phyloP scores from a whole-genome alignment of 371 early-diverging fungal species.

The Saksenaea vasiformis region DNA sequence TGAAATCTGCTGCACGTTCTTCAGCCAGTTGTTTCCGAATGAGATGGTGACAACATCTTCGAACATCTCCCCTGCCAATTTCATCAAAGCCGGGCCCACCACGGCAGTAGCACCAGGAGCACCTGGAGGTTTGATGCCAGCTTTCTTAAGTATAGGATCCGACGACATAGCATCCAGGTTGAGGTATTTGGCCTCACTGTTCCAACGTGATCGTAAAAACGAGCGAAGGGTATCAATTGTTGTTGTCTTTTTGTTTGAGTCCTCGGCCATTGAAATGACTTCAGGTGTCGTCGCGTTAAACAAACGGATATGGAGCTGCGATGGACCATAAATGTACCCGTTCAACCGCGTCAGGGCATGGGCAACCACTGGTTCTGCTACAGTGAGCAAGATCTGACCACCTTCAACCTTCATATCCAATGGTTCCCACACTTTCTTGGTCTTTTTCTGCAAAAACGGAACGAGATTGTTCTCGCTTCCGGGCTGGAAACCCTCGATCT shows the following conservation, averaged over 20 bases:
- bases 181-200: slow-evolving; percentile 39
- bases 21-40: slow-evolving; percentile 50
- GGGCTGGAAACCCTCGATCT: slow-evolving; percentile 39
- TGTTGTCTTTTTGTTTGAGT: slow-evolving; percentile 18
- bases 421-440: slow-evolving; percentile 46
- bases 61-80: slow-evolving; percentile 62
- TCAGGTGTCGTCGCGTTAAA: slow-evolving; percentile 18
- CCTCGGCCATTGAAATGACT: slow-evolving; percentile 1
- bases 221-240: slow-evolving; percentile 46
- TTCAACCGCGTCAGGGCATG: slow-evolving; percentile 41
- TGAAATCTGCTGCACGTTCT: slow-evolving; percentile 53
- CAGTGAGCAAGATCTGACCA: slow-evolving; percentile 37
- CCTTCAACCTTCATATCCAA: slow-evolving; percentile 28
- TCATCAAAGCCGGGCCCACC: slow-evolving; percentile 66
- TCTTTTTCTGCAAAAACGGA: slow-evolving; percentile 39
- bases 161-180: slow-evolving; percentile 53
- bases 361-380: slow-evolving; percentile 38
- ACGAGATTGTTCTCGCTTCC: slow-evolving; percentile 38
- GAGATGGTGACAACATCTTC: slow-evolving; percentile 55
- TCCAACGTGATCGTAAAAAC: slow-evolving; percentile 54
- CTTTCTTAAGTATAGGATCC: slow-evolving; percentile 53
- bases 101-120: slow-evolving; percentile 39
- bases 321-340: slow-evolving; percentile 45
- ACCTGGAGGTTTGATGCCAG: slow-evolving; percentile 49
- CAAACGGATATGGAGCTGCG: slow-evolving; percentile 29